phyloP scores from a whole-genome alignment of 768 basidiomycete genomes.

The Boletus rex-veris region DNA sequence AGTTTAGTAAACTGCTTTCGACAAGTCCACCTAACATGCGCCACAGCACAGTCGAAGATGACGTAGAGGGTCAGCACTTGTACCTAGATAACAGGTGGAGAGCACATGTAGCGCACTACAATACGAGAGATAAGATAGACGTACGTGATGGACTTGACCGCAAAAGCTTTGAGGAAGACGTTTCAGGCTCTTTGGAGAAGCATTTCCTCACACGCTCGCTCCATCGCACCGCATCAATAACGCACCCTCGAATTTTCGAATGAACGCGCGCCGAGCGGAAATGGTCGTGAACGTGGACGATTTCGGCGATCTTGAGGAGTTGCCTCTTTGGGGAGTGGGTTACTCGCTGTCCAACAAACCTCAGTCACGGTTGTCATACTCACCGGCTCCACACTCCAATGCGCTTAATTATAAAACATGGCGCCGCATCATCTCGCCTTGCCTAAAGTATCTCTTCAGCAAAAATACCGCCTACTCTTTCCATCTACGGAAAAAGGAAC shows the following conservation, averaged over 20 bases:
- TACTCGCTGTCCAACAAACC: too few relatives aligned
- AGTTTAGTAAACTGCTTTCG: not conserved
- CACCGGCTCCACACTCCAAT: slow-evolving; percentile 8
- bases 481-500: not conserved
- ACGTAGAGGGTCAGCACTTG: slow-evolving; percentile 1
- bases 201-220: slow-evolving; percentile 15
- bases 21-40: not conserved
- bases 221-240: slow-evolving; percentile 6
- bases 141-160: not conserved
- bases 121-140: not conserved
- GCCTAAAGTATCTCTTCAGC: not conserved
- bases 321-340: slow-evolving; percentile 13
- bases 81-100: slow-evolving; percentile 1
- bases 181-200: not conserved
- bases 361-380: not conserved
- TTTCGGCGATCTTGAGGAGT: slow-evolving; percentile 8
- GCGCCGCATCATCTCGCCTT: not conserved
- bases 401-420: not conserved
- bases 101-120: slow-evolving; percentile 11
- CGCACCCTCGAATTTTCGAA: slow-evolving; percentile 8
- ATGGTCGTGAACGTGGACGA: slow-evolving; percentile 13
- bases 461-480: not conserved
- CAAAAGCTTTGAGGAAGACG: not conserved
- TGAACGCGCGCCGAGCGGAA: slow-evolving; percentile 8
- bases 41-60: not conserved